phyloP scores from a whole-genome alignment of 192 early-diverging fungal species.

The Coemansia sp. region DNA sequence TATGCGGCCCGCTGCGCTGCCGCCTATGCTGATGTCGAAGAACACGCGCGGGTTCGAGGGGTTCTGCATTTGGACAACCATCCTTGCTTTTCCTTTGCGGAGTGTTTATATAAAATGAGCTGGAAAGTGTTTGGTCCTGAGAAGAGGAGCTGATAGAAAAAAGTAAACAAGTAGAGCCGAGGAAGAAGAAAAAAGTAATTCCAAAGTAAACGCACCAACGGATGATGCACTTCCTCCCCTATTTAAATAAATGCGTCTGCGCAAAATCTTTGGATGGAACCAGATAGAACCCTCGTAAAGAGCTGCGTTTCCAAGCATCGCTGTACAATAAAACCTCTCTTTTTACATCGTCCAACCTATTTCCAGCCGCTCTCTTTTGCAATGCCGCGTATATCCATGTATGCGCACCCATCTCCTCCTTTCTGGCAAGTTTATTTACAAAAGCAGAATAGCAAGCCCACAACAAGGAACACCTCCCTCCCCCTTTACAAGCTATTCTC shows the following conservation, averaged over 20 bases:
- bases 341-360: no score
- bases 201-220: no score
- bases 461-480: no score
- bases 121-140: neutral
- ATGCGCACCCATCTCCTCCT: no score
- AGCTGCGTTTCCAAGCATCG: neutral
- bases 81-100: neutral
- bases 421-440: neutral
- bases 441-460: neutral
- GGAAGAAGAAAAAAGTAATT: no score
- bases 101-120: conserved; percentile 2
- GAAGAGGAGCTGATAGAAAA: conserved; percentile 6
- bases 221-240: no score
- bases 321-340: no score
- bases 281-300: neutral
- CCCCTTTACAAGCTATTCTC: no score
- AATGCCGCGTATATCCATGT: no score
- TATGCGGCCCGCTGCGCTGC: conserved; percentile 42
- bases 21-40: conserved; percentile 61
- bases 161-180: no score
- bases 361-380: no score
- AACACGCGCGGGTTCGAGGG: conserved; percentile 58
- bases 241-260: neutral
- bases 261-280: neutral
- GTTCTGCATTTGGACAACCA: conserved; percentile 42